Base-by-base conservation (phyloP, 768 basidiomycete genomes). In the Suillus weaverae region DNA sequence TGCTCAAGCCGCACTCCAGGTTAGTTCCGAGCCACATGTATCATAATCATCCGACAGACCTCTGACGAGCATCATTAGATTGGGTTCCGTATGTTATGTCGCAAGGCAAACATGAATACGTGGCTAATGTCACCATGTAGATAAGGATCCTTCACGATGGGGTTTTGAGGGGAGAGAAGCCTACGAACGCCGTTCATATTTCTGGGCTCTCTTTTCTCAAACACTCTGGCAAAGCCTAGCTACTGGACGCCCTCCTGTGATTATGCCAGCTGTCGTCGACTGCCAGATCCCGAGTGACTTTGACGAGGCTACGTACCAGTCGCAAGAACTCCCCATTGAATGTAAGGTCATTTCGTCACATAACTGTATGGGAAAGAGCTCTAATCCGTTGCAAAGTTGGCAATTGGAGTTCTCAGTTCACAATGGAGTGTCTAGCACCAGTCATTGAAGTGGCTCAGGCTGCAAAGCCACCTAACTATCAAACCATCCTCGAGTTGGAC, bases 141-240 rank as follows among this genome's bases (percentile, higher is more conserved):
- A 85, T 69, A 74, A 83, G 51, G 83, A 85, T 72, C 83, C 84
- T 18, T 79, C 80, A 11, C 73, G 80, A 68, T 86, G 85, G 85
- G 77, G 80, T 44, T 78, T 87, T 55, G 62, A 77, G 53, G 83
- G 80, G 14, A 81, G 78, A 60, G 84, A 84, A 53, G 82, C 81
- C 8, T 85, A 86, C 66, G 82, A 84, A 33, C 78, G 85, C 63
- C 80, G 85, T 26, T 75, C 79, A 9, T 85, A 83, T 74, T 86
- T 86, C 72, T 86, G 84, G 84, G 83, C 83, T 69, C 73, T 86
- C 36, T 73, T 85, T 67, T 63, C 78, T 32, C 80, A 74, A 16
- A 78, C 81, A n/a, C 70, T 84, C 50, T 85, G 84, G 83, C 83
- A 84, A 83, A 82, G 83, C 66, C 54, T 84, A 26, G 74, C 82